Percentiles rank a stretch among this genome's conserved stretches.
These are phyloP conservation scores for Colletotrichum sp. DNA, from an alignment of 2,329 filamentous ascomycete genomes.

Conservation along the genomic window DNA sequence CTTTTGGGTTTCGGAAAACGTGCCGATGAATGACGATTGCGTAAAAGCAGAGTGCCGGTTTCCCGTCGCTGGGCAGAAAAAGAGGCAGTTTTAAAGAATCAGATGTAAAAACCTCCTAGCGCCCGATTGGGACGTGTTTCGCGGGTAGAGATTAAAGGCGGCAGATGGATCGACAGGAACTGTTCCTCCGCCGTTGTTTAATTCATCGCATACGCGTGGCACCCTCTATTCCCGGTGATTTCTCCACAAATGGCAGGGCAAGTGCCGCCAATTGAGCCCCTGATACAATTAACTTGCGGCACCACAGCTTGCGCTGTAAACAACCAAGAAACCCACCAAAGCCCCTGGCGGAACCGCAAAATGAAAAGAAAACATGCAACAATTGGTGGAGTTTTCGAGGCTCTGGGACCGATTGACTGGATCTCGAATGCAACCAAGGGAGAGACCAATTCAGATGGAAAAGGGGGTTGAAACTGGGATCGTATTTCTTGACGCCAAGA, in stretches of 20 bases:
- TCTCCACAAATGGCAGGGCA: not conserved
- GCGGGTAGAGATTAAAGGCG: constrained; percentile 5
- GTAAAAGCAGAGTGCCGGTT: not conserved
- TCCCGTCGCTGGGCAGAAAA: not conserved
- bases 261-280: not conserved
- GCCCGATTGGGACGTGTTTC: not conserved
- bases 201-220: not conserved
- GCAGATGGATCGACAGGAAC: constrained; percentile 5
- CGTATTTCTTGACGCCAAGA: not conserved
- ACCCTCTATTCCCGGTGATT: not conserved
- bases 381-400: not conserved
- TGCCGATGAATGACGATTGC: not conserved
- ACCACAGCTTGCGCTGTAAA: not conserved
- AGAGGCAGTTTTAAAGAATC: not conserved
- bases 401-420: not conserved
- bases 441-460: not conserved
- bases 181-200: not conserved
- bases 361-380: not conserved
- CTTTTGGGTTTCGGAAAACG: not conserved
- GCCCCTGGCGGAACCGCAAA: constrained; percentile 3
- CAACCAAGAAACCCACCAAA: not conserved
- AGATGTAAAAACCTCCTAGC: not conserved
- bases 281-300: not conserved
- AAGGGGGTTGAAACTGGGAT: not conserved
- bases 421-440: not conserved